These are phyloP conservation scores for Dichotomopilus funicola DNA, from an alignment of 2,329 filamentous ascomycete species.

Conservation along the genomic window DNA sequence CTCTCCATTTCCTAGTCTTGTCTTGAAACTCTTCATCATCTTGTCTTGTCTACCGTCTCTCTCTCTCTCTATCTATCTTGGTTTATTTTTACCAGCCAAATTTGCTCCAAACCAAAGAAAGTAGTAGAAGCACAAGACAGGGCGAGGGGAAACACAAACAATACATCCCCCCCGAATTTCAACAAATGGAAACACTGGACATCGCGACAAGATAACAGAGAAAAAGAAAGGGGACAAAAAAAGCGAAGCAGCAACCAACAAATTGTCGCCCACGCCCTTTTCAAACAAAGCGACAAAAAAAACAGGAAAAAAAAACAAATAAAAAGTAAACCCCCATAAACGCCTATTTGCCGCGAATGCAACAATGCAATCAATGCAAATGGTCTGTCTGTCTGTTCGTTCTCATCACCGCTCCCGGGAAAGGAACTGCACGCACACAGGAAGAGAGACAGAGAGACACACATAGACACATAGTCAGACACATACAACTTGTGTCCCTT, in stretches of 20 bases:
- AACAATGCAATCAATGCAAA: constrained; percentile 14
- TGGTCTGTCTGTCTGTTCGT: not conserved
- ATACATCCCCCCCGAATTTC: not conserved
- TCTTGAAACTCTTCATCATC: not conserved
- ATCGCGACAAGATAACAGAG: not conserved
- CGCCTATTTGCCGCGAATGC: constrained; percentile 9
- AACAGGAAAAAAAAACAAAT: not conserved
- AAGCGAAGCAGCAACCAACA: not conserved
- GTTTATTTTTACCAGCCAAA: no score
- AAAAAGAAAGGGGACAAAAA: not conserved
- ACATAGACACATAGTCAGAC: no score
- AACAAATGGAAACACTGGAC: not conserved
- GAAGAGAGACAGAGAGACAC: no score
- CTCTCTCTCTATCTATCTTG: not conserved
- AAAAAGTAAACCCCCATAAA: constrained; percentile 1
- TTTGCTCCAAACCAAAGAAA: no score
- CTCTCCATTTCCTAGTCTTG: no score
- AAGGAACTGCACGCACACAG: no score
- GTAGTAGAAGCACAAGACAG: no score
- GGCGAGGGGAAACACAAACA: no score
- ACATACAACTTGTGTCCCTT: no score
- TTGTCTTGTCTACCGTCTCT: not conserved
- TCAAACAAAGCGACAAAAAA: not conserved
- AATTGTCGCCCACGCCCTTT: not conserved
- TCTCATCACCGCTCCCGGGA: no score